Evolutionary conservation across 2,329 filamentous ascomycete species (phyloP).

Genomic region (Verticillium zaregamsianum): DNA sequence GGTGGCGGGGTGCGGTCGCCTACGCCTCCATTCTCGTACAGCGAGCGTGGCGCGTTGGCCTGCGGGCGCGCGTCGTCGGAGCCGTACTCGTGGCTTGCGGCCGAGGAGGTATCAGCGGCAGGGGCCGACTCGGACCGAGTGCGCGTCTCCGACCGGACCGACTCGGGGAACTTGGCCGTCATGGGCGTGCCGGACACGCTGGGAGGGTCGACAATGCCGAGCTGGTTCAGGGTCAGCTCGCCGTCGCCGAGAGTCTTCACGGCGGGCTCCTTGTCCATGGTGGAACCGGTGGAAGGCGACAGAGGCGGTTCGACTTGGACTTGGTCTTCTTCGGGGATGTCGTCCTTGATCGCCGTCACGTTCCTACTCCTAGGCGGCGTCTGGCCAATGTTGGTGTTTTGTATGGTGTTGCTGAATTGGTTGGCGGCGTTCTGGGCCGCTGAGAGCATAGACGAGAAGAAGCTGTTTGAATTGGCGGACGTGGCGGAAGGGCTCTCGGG

Average conservation of each 20-base stretch:
- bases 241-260: constrained; percentile 87
- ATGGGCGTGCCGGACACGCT: constrained; percentile 52
- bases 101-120: constrained; percentile 31
- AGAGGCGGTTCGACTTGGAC: constrained; percentile 39
- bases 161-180: constrained; percentile 49
- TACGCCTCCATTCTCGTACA: constrained; percentile 42
- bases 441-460: constrained; percentile 92
- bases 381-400: constrained; percentile 54
- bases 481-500: constrained; percentile 56
- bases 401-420: constrained; percentile 69
- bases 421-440: constrained; percentile 89
- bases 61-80: constrained; percentile 24
- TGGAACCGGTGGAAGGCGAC: constrained; percentile 17
- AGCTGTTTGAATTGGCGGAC: constrained; percentile 52
- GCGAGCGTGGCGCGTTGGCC: constrained; percentile 34
- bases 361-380: constrained; percentile 34
- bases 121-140: constrained; percentile 57
- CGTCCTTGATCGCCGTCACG: constrained; percentile 23
- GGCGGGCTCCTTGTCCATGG: constrained; percentile 61
- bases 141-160: constrained; percentile 33
- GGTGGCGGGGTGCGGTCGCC: constrained; percentile 64
- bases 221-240: constrained; percentile 81
- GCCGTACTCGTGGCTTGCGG: constrained; percentile 27
- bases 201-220: constrained; percentile 68
- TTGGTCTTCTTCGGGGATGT: constrained; percentile 26